Evolutionary conservation across 495 filamentous ascomycete species (phyloP).

Genomic region (Lentithecium fluviatile): DNA sequence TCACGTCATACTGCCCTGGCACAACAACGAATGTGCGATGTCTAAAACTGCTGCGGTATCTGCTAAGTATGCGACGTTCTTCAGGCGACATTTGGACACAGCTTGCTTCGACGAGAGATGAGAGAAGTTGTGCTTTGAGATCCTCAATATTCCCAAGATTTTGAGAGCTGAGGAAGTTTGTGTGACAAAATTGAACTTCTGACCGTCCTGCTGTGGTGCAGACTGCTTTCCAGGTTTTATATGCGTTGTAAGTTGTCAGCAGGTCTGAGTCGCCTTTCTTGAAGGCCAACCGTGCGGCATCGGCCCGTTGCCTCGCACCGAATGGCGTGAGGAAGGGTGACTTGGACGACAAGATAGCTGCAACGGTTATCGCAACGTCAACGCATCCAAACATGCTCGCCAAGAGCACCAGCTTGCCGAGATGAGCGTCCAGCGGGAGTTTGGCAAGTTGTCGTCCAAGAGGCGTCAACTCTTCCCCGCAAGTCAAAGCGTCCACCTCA

Average conservation of each 20-base stretch:
- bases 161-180: slow-evolving; percentile 82
- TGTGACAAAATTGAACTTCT: slow-evolving; percentile 84
- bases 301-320: slow-evolving; percentile 75
- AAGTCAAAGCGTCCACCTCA: slow-evolving; percentile 86
- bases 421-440: slow-evolving; percentile 86
- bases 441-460: slow-evolving; percentile 83
- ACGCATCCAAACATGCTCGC: slow-evolving; percentile 84
- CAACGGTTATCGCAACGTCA: slow-evolving; percentile 84
- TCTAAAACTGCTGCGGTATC: slow-evolving; percentile 56
- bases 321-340: slow-evolving; percentile 87
- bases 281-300: slow-evolving; percentile 72
- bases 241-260: slow-evolving; percentile 89
- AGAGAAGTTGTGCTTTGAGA: slow-evolving; percentile 83
- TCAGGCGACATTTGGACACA: slow-evolving; percentile 68
- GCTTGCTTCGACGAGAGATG: slow-evolving; percentile 76
- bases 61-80: slow-evolving; percentile 66
- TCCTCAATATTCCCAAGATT: slow-evolving; percentile 90
- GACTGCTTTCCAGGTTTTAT: slow-evolving; percentile 78
- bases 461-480: slow-evolving; percentile 76
- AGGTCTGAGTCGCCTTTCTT: slow-evolving; percentile 87
- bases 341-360: slow-evolving; percentile 89
- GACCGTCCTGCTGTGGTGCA: slow-evolving; percentile 63
- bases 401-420: slow-evolving; percentile 87
- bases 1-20: slow-evolving; percentile 67
- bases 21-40: slow-evolving; percentile 76